phyloP scores from a whole-genome alignment of 352 stramenopile species.

The Phytopythium oedochilum region DNA sequence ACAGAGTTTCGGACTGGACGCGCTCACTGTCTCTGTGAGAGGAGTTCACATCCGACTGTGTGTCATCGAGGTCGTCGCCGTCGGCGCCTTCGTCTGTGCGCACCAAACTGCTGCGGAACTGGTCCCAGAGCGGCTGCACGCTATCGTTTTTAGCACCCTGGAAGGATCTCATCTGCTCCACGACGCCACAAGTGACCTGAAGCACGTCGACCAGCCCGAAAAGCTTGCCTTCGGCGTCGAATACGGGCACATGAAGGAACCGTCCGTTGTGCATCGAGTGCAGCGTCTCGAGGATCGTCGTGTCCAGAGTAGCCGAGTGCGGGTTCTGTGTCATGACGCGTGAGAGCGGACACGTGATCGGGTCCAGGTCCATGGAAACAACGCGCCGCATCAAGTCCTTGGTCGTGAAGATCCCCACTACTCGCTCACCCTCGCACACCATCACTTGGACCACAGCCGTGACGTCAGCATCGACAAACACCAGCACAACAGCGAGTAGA shows the following conservation, averaged over 20 bases:
- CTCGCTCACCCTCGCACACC: conserved; percentile 77
- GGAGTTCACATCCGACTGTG: not conserved
- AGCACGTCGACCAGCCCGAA: conserved; percentile 96
- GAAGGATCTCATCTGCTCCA: conserved; percentile 83
- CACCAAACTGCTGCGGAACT: conserved; percentile 57
- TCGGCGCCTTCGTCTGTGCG: conserved; percentile 32
- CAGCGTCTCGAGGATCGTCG: conserved; percentile 95
- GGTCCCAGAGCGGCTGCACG: conserved; percentile 71
- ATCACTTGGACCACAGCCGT: conserved; percentile 55
- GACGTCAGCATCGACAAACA: not conserved
- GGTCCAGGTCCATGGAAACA: conserved; percentile 85
- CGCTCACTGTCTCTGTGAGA: not conserved
- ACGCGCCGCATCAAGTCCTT: conserved; percentile 97
- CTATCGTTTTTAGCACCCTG: conserved; percentile 60
- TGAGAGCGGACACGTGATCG: conserved; percentile 75
- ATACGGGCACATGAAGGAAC: conserved; percentile 96
- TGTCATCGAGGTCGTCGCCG: conserved; percentile 28
- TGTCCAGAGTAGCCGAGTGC: conserved; percentile 89
- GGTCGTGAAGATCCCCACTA: conserved; percentile 96
- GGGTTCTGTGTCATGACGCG: conserved; percentile 95
- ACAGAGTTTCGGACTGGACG: not conserved
- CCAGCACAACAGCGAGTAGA: no score
- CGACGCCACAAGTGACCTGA: conserved; percentile 88
- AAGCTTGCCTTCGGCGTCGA: conserved; percentile 84
- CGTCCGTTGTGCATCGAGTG: conserved; percentile 97